Evolutionary conservation across 2,329 filamentous ascomycete species (phyloP), one percentile per base, ranked within the genome.

Genomic region (Cladophialophora exuberans): DNA sequence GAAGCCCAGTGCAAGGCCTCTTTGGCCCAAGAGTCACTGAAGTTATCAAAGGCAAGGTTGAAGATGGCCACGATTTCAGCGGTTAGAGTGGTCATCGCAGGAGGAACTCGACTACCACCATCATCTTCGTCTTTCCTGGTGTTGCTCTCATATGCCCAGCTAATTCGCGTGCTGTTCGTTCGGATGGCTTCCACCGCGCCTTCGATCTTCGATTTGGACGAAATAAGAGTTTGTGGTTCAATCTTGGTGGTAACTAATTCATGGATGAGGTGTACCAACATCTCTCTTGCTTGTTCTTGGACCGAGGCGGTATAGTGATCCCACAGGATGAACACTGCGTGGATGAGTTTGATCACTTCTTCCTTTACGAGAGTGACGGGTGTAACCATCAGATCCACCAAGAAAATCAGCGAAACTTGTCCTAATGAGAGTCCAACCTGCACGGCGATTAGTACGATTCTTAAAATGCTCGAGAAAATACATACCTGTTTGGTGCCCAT

Each of bases 251-350:
- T 91, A 31, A 99, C 90, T 5, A 97, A 79, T 70, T 97, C 94
- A 65, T 99, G 94, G 42, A 99, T 95, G 15, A 99, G 81, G 75
- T 99, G 94, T 1, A 99, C 92, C 13, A 99, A 82, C 92, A 99
- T 96, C 72, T 99, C 94, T 44, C 92, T 85, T 25, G 95, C 92
- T 71, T 99, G 93, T 63, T 97, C 94, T 70, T 97, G 93, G 1
- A 99, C 94, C 9, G 97, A 83, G 2, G 90, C 85, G 1, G 90
- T 96, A 66, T 99, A 97, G 67, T 97, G 93, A 69, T 99, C 95
- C 94, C 94, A 99, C 1, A 97, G 81, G 3, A 97, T 90, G 10
- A 93, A 86, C 4, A 97, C 87, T 6, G 96, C 89, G 70, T 99
- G 94, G 11, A 99, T 77, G 17, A 99, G 77, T 22, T 96, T 82